Conservation (phyloP, 2,329 filamentous ascomycete species). For the Ceratocystis variospora region DNA sequence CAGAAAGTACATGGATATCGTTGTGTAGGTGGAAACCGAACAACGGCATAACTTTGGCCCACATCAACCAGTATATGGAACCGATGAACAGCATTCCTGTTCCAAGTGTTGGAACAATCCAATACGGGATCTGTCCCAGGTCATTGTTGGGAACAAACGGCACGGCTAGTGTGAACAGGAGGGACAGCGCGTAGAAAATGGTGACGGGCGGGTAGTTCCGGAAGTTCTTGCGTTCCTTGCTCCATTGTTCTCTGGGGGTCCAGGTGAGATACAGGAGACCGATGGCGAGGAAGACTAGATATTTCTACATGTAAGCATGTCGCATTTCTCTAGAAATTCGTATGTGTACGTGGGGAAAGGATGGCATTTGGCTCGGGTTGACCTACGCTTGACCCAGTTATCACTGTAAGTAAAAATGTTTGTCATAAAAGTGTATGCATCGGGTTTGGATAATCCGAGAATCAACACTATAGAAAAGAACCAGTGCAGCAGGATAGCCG, state of each 20-base stretch:
- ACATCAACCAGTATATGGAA: slow-evolving; percentile 38
- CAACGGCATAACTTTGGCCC: slow-evolving; percentile 37
- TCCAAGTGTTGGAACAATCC: slow-evolving; percentile 42
- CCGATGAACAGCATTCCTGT: slow-evolving; percentile 39
- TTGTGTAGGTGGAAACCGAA: slow-evolving; percentile 15
- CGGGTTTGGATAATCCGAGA: slow-evolving; percentile 5
- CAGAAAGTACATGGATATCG: slow-evolving; percentile 6
- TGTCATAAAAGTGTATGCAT: slow-evolving; percentile 17
- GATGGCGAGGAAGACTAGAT: slow-evolving; percentile 43
- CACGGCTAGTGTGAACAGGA: slow-evolving; percentile 38
- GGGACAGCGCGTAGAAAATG: slow-evolving; percentile 36
- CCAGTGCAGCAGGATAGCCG: slow-evolving; percentile 16
- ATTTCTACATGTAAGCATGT: slow-evolving; percentile 23
- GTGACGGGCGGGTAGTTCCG: slow-evolving; percentile 30
- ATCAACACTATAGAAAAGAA: slow-evolving; percentile 14
- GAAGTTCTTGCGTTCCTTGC: slow-evolving; percentile 38
- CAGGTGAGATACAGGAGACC: slow-evolving; percentile 40
- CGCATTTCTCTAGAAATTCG: too few species aligned
- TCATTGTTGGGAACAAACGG: slow-evolving; percentile 42
- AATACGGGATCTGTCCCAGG: slow-evolving; percentile 41
- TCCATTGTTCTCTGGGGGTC: slow-evolving; percentile 38
- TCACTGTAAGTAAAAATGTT: slow-evolving; percentile 24
- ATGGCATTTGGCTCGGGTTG: slow-evolving; percentile 32
- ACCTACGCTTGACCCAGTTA: slow-evolving; percentile 47
- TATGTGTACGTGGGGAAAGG: not conserved